Conservation (phyloP, 345 rosid species). For the Linum usitatissimum region DNA sequence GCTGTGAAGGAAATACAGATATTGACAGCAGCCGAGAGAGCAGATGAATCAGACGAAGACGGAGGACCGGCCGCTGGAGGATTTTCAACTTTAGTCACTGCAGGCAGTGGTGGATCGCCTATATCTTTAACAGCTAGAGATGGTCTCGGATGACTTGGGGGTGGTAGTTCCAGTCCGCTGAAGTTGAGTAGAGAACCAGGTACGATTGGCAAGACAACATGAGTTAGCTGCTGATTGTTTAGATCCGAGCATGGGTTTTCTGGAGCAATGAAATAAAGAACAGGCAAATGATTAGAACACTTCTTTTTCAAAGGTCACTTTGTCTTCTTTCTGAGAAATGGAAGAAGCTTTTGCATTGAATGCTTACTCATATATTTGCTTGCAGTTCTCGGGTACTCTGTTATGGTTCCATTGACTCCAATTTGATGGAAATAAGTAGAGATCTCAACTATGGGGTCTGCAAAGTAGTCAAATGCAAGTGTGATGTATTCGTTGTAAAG, state of each 20-base stretch:
- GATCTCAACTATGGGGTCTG: constrained; percentile 61
- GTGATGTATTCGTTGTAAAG: constrained; percentile 57
- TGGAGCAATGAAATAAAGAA: neutral
- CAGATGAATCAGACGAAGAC: too few relatives aligned
- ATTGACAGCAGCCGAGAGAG: too few relatives aligned
- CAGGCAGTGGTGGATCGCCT: too few relatives aligned
- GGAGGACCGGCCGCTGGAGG: too few relatives aligned
- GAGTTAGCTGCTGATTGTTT: neutral
- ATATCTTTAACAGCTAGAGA: too few relatives aligned
- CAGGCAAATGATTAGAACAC: neutral
- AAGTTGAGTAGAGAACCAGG: too few relatives aligned
- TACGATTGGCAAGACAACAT: too few relatives aligned
- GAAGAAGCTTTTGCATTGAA: neutral
- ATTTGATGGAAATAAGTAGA: constrained; percentile 44
- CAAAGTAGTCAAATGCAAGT: constrained; percentile 51
- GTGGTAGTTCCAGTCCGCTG: too few relatives aligned
- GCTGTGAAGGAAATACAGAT: too few relatives aligned
- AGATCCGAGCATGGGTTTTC: neutral
- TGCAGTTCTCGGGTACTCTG: constrained; percentile 77
- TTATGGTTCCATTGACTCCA: constrained; percentile 54
- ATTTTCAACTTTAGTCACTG: too few relatives aligned
- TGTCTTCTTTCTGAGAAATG: neutral
- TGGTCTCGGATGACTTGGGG: too few relatives aligned
- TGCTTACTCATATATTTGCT: constrained; percentile 55
- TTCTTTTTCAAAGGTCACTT: too few relatives aligned